Base-by-base conservation (phyloP, 129 eudicot genomes). In the Kitagawia praeruptora region DNA sequence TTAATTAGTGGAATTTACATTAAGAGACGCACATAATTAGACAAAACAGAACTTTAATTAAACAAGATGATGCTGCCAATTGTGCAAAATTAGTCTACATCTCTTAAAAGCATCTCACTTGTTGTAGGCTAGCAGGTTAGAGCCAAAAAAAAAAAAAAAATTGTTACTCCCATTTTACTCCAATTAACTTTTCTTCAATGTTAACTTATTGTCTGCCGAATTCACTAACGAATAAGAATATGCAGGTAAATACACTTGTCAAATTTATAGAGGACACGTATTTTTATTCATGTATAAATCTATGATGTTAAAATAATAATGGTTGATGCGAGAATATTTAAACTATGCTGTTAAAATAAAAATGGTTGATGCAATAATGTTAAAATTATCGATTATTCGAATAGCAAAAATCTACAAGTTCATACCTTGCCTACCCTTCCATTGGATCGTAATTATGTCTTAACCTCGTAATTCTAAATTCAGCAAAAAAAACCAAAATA, bases 121-220 rank as follows among this genome's bases (percentile, higher is more conserved):
- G n/a, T 23, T 58, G 34, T 1, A n/a, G n/a, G n/a, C n/a, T n/a
- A 58, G 31, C 34, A 21, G 64, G 27, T 54, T 54, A 54, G 12
- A 54, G 64, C 27, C 64, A 54, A 54, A 54, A 40, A 2, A 1
- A 8, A 23, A 8, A 7, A 54, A 23, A 2, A 1, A 34, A 0
- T 51, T 53, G 63, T 34, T 3, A 21, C 31, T 56, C 28, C 28
- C 31, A 11, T 73, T 40, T 12, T 4, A 25, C 44, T 15, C 34
- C 15, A 58, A 8, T n/a, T n/a, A 67, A 67, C 7, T 13, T 73
- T 73, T 13, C 2, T 23, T 23, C 19, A 41, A 23, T 72, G 6
- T 4, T 27, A 73, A 73, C 77, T 73, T 73, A 6, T 73, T 73
- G 77, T 73, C 54, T n/a, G 77, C 54, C 77, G 77, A 73, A 73